A percentile compares a stretch with the other conserved stretches of the same genome.
Evolutionary conservation across 2,329 filamentous ascomycete genomes (phyloP).

Genomic region (Camptophora hylomeconis): DNA sequence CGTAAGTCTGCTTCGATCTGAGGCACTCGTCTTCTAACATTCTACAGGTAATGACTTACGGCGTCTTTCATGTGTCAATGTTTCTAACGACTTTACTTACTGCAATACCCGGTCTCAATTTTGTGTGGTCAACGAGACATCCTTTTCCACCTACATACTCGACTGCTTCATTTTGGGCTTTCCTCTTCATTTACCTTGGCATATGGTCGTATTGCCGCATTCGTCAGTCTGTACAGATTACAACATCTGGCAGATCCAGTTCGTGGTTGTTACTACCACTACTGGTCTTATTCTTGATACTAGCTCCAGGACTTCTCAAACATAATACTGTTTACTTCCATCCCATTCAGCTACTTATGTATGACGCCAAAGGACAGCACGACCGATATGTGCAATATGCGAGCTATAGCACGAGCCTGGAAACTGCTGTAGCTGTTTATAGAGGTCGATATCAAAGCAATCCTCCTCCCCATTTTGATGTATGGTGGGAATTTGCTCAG

Average conservation of each 20-base stretch:
- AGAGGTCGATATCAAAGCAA: slow-evolving; percentile 37
- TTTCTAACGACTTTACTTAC: slow-evolving; percentile 11
- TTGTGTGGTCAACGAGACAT: slow-evolving; percentile 14
- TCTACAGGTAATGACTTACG: slow-evolving; percentile 12
- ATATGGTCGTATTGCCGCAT: slow-evolving; percentile 11
- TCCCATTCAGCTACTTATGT: slow-evolving; percentile 43
- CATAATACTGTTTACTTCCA: slow-evolving; percentile 32
- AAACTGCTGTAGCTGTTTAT: slow-evolving; percentile 39
- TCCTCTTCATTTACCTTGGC: slow-evolving; percentile 14
- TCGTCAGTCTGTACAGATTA: slow-evolving; percentile 11
- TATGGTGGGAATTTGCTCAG: slow-evolving; percentile 46
- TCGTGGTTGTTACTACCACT: too few relatives aligned
- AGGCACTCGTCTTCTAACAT: slow-evolving; percentile 7
- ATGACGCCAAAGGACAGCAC: slow-evolving; percentile 35
- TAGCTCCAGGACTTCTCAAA: slow-evolving; percentile 28
- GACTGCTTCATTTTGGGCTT: slow-evolving; percentile 10
- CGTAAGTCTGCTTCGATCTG: slow-evolving; percentile 21
- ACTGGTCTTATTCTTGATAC: slow-evolving; percentile 29
- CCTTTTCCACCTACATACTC: slow-evolving; percentile 15
- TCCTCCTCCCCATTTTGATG: slow-evolving; percentile 47
- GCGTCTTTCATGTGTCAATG: slow-evolving; percentile 13
- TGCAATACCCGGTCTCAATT: slow-evolving; percentile 13
- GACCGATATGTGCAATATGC: slow-evolving; percentile 37
- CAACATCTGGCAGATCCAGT: too few relatives aligned
- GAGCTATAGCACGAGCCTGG: slow-evolving; percentile 33